Evolutionary conservation across 345 rosid species (phyloP), one percentile per base, ranked within the genome.

Genomic region (Citrus sp.): DNA sequence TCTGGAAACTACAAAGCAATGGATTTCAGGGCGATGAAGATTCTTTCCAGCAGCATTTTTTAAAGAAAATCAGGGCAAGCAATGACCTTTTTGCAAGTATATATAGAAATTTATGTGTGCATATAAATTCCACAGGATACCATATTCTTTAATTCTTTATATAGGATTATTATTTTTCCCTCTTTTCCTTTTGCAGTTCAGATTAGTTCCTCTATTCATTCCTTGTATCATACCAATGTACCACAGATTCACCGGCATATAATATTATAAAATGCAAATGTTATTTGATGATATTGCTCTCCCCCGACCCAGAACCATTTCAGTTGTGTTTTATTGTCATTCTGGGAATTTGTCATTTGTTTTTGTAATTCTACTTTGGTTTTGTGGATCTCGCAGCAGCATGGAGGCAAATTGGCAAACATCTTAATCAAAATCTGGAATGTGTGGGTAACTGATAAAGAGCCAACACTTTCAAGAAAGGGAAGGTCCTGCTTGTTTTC

Each of bases 111-210:
- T 18, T n/a, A 25, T 67, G 30, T 42, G 37, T 70, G 80, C 64
- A 71, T 55, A 59, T 78, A 67, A 32, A 58, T 77, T n/a, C 77
- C 9, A 75, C 56, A 67, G 59, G 55, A 27, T 76, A 40, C 49
- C 75, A 76, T 46, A 46, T 75, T 81, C 79, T 72, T 76, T 78
- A 34, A 77, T 84, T 86, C 80, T 76, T 80, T 81, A 68, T 32
- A 68, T 64, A 74, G 73, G 55, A 24, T 25, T 24, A 42, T 37
- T 72, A 74, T 70, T 58, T 46, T 63, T 4, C 37, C 37, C 37
- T 35, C 54, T 30, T 9, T 24, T 9, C 35, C 19, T 56, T 78
- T 49, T 37, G n/a, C 4, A 18, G 38, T 67, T 30, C 40, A 70
- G 74, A 77, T 76, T 46, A 60, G 76, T 74, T 32, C 51, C 78